Conservation (phyloP, 2,329 filamentous ascomycete species). For the Venturia asperata region DNA sequence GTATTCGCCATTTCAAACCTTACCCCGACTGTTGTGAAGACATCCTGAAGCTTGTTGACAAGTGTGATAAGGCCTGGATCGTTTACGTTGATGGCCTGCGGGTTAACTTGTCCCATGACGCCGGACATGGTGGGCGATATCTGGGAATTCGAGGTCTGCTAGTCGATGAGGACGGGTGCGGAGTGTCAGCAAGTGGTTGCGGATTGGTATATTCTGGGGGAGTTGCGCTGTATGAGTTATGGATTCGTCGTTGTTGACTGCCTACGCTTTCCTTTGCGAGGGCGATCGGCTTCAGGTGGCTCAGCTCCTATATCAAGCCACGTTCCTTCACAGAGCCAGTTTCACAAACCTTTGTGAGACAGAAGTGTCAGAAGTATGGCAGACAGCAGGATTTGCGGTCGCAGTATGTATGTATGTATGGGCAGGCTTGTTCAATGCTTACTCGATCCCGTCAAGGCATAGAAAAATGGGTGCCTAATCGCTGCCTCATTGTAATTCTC, state of each 20-base stretch:
- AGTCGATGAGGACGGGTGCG: not conserved
- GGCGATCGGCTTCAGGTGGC: not conserved
- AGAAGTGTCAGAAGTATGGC: not conserved
- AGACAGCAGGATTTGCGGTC: not conserved
- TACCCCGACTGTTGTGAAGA: constrained; percentile 92
- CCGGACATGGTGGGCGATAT: constrained; percentile 5
- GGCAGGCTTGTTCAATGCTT: too few species aligned
- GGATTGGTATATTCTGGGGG: not conserved
- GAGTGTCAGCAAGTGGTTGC: not conserved
- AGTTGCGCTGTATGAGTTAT: not conserved
- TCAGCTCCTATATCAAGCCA: not conserved
- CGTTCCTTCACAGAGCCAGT: not conserved
- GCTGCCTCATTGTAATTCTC: not conserved
- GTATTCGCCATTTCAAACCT: constrained; percentile 30
- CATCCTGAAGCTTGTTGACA: constrained; percentile 99
- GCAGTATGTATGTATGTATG: too few species aligned
- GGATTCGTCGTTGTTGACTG: constrained; percentile 6
- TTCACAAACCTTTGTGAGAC: not conserved
- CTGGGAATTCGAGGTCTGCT: not conserved
- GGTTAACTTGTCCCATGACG: constrained; percentile 17
- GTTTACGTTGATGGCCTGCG: constrained; percentile 50
- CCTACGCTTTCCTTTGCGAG: constrained; percentile 1
- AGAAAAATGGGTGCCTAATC: not conserved
- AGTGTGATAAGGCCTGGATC: constrained; percentile 66
- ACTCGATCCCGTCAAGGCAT: not conserved